Evolutionary conservation across 148 eudicot genomes (phyloP), one percentile per base, ranked within the genome.

Genomic region (Fagopyrum esculentum): DNA sequence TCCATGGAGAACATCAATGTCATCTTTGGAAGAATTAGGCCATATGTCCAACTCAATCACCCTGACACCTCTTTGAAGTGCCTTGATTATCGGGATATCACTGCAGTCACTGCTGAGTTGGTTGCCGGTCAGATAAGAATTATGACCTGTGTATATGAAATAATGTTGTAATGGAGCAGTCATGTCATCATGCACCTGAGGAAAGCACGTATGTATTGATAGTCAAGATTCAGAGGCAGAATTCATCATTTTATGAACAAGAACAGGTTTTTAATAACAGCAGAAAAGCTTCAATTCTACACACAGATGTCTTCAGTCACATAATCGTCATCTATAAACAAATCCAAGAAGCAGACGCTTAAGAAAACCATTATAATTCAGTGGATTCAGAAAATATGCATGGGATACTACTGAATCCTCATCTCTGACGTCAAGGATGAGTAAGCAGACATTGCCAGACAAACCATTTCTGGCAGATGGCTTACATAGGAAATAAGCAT

Each of bases 141-240:
- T 94, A 84, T 94, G 97, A 75, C 98, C 98, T 50, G 98, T 94
- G 73, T 82, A 94, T 84, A 94, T 87, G 86, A 83, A 92, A 80
- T 92, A 95, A 63, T 95, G 92, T 78, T 95, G 99, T 92, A 95
- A 76, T 45, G 99, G 93, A 83, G 96, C 92, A 76, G 87, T 87
- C 99, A 95, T 95, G 79, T 95, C 99, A 76, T 95, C 93, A 87
- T 90, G 97, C 79, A 95, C 97, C 99, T 95, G 97, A 74, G 77
- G 0, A 64, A 9, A 40, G 13, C 63, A 64, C 8, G 9, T 8
- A 35, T 64, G 4, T 17, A 57, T 4, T 56, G 2, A 2, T 56
- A 16, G 55, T 56, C 2, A 5, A 56, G 6, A 6, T 0, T 56
- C 22, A 49, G 52, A 49, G 52, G 15, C 13, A 49, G 9, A 49